These are phyloP conservation scores for Lolium multiflorum DNA, from an alignment of 176 grass and related monocot genomes.

Conservation along the genomic window DNA sequence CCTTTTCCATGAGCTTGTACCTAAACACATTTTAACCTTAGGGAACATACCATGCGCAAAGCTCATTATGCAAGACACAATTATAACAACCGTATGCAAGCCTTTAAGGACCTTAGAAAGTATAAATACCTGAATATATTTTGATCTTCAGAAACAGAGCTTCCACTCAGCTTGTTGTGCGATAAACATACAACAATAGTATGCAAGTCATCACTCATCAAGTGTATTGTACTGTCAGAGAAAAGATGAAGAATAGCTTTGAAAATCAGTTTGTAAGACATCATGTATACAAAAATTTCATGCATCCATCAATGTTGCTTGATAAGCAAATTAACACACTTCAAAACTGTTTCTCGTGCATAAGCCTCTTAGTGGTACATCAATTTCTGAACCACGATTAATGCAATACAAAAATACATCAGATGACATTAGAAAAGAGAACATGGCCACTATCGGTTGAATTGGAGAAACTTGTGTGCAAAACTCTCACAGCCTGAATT, in stretches of 20 bases:
- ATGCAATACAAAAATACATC: neutral
- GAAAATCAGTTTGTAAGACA: neutral
- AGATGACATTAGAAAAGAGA: neutral
- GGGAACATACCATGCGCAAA: neutral
- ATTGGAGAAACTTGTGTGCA: too few relatives aligned
- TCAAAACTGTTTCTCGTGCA: neutral
- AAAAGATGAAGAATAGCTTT: neutral
- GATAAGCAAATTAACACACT: neutral
- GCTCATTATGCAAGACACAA: neutral
- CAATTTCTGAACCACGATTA: neutral
- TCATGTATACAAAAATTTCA: neutral
- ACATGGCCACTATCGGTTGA: neutral
- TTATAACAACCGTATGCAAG: neutral
- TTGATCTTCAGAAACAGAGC: neutral
- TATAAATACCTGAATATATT: neutral
- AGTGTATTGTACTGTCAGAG: neutral
- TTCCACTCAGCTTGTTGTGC: neutral
- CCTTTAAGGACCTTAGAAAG: neutral
- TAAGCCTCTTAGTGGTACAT: neutral
- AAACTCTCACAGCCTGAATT: neutral
- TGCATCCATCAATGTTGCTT: neutral
- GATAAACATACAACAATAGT: neutral
- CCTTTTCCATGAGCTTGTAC: neutral
- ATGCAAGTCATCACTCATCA: neutral
- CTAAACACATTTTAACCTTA: neutral